Evolutionary conservation across 2,329 filamentous ascomycete genomes (phyloP).

Genomic region (Spiromastix sp.): DNA sequence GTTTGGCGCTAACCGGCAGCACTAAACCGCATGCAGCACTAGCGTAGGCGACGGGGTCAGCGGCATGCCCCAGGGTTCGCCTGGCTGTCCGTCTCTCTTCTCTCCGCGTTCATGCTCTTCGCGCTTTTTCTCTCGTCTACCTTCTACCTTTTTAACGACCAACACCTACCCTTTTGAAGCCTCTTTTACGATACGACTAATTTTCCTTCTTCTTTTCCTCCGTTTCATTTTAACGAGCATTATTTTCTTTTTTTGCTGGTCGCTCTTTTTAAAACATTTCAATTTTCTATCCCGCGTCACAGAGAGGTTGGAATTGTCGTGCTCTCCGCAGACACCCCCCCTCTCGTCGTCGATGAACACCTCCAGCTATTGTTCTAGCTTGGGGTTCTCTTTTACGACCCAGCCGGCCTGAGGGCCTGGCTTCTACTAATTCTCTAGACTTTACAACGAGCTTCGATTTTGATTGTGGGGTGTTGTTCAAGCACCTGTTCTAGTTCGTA

Average conservation of each 20-base stretch:
- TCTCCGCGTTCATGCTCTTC: background rate
- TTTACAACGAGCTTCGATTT: constrained; percentile 1
- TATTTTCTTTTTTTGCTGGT: no score
- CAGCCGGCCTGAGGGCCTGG: constrained; percentile 13
- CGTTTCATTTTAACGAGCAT: background rate
- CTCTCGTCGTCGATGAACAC: no score
- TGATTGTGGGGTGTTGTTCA: background rate
- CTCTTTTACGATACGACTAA: background rate
- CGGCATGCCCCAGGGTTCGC: constrained; percentile 1
- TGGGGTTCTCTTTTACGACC: background rate
- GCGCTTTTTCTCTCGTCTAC: background rate
- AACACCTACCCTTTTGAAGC: background rate
- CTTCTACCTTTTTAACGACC: background rate
- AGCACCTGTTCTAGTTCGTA: background rate
- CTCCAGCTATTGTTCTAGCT: no score
- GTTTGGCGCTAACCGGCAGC: background rate
- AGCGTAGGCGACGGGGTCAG: constrained; percentile 4
- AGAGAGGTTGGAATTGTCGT: no score
- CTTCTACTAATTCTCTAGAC: no score
- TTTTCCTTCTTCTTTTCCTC: background rate
- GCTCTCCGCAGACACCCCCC: no score
- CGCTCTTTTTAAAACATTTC: no score
- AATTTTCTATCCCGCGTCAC: no score
- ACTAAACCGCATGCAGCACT: constrained; percentile 4
- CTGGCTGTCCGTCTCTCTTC: background rate